Percentiles rank a stretch among this genome's conserved stretches.
These are phyloP conservation scores for Camellia sinensis DNA, from an alignment of 148 eudicot species.

Conservation along the genomic window DNA sequence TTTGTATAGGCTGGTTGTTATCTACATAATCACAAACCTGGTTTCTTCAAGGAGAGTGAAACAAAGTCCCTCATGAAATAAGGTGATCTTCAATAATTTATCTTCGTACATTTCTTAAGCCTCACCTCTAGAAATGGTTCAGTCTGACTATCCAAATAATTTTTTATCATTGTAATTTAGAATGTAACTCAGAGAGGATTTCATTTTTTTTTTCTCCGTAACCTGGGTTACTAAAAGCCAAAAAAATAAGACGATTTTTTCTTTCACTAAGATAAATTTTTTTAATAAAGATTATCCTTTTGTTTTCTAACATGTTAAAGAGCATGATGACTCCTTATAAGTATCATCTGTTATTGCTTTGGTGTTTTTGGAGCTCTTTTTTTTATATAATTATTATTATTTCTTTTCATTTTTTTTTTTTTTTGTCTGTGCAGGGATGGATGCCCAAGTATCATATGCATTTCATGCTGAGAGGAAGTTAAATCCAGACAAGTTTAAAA, in stretches of 20 bases:
- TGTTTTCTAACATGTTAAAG: neutral
- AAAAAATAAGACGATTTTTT: neutral
- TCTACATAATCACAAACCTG: neutral
- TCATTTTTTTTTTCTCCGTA: neutral
- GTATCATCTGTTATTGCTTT: neutral
- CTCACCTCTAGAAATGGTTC: neutral
- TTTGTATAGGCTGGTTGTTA: neutral
- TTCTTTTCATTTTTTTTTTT: neutral
- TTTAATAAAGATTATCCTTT: neutral
- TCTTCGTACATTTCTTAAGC: neutral
- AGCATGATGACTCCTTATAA: neutral
- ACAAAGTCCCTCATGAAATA: neutral
- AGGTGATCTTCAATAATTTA: neutral
- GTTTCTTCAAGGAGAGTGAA: neutral
- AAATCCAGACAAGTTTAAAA: slow-evolving; percentile 54
- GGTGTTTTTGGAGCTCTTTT: neutral
- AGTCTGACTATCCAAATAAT: slow-evolving; percentile 9
- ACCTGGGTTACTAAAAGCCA: neutral
- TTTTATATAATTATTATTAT: neutral
- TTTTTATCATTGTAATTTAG: neutral
- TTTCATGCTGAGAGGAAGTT: slow-evolving; percentile 51
- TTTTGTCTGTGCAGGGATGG: slow-evolving; percentile 42
- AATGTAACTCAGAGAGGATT: neutral
- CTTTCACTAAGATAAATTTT: neutral
- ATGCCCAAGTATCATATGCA: slow-evolving; percentile 62